Evolutionary conservation across 768 basidiomycete species (phyloP), one percentile per base, ranked within the genome.

Genomic region (Phylloporus sp.): DNA sequence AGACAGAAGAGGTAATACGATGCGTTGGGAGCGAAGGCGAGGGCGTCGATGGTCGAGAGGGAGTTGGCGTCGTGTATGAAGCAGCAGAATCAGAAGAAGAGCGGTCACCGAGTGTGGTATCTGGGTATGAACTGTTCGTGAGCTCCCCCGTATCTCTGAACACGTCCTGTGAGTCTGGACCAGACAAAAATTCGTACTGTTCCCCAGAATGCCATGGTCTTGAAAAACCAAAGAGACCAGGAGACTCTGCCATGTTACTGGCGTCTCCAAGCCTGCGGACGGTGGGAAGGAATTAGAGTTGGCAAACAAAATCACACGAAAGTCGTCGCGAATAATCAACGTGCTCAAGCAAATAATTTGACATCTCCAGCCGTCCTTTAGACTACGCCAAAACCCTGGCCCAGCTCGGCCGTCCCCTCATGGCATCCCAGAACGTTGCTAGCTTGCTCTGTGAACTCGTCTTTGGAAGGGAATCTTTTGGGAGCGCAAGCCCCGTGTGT

Each of bases 401-500:
- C 82, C 86, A 91, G 69, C 88, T 89, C n/a, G 72, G 66, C 54
- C 89, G 68, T 59, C 77, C 74, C 59, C 76, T 76, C 65, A 88
- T 73, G 4, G 73, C 74, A 55, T 86, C 81, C 88, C 91, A 94
- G 65, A 89, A 89, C 28, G 72, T 75, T 2, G 71, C 77, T n/a
- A 92, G 49, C 67, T 84, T 89, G 52, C 69, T 76, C 50, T 75
- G 64, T 59, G 24, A 40, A 28, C 36, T 38, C 36, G 20, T 38
- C 10, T 22, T 22, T 38, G 36, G 36, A 20, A 38, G 61, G 50
- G 70, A 74, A 47, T 79, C 78, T 56, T 73, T 74, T 4, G 74
- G 68, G 16, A 84, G 61, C 36, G 44, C 53, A 46, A 80, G 71
- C 29, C 73, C 78, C 23, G 61, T 70, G 49, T 77, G 73, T 34